Evolutionary conservation across 139 green algal species (phyloP).

Genomic region (Nannochloris sp.): DNA sequence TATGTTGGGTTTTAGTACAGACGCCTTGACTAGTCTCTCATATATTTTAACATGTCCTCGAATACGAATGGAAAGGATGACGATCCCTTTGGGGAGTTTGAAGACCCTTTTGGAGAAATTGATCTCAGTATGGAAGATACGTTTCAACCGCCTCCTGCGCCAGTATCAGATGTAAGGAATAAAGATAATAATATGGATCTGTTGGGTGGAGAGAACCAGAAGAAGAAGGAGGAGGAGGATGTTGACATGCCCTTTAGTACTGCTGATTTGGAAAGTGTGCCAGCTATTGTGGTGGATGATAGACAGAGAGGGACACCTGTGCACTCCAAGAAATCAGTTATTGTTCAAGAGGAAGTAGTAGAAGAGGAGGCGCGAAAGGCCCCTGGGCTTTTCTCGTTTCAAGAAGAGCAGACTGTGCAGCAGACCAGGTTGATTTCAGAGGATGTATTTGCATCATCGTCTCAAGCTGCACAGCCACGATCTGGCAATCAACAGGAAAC

Average conservation of each 20-base stretch:
- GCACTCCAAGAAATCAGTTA: background rate
- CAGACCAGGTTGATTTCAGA: slow-evolving; percentile 2
- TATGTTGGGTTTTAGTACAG: too few species aligned
- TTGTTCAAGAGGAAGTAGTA: background rate
- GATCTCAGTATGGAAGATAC: background rate
- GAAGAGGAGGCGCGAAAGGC: background rate
- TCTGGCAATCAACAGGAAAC: too few species aligned
- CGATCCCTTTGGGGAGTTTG: background rate
- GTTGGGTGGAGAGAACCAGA: background rate
- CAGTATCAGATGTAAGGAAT: background rate
- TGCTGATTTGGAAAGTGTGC: slow-evolving; percentile 16
- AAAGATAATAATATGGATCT: background rate
- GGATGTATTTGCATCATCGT: background rate
- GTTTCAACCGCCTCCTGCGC: background rate
- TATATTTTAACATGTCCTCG: too few species aligned
- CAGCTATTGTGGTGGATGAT: slow-evolving; percentile 5
- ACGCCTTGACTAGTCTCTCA: too few species aligned
- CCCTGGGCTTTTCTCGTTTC: background rate
- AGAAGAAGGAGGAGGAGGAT: background rate
- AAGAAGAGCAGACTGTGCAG: background rate
- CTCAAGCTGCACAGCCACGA: background rate
- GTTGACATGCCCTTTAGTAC: slow-evolving; percentile 31
- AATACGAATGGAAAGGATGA: too few species aligned
- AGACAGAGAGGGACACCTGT: background rate
- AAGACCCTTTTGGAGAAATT: slow-evolving; percentile 11